phyloP scores from a whole-genome alignment of 2,329 filamentous ascomycete species.

The Chaetoscypha palmicola region DNA sequence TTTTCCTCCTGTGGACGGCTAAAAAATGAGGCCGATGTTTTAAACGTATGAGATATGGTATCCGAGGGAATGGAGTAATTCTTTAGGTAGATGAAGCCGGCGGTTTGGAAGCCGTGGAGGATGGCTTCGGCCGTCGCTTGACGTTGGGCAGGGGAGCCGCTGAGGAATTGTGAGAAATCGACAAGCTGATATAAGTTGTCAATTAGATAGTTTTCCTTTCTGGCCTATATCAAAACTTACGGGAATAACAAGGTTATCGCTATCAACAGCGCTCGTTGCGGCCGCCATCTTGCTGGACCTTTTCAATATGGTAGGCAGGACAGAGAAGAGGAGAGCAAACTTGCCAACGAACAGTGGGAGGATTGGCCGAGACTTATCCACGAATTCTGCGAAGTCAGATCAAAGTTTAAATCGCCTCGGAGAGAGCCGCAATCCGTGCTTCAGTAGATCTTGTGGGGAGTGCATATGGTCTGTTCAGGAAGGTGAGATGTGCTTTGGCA shows the following conservation, averaged over 20 bases:
- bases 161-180: slow-evolving; percentile 68
- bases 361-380: too few species aligned
- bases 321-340: background rate
- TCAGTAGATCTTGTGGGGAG: background rate
- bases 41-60: slow-evolving; percentile 56
- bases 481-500: background rate
- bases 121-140: slow-evolving; percentile 62
- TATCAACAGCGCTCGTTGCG: slow-evolving; percentile 35
- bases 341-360: too few species aligned
- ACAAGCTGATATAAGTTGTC: slow-evolving; percentile 50
- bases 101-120: slow-evolving; percentile 72
- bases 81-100: slow-evolving; percentile 84
- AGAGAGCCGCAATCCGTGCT: slow-evolving; percentile 6
- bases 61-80: slow-evolving; percentile 64
- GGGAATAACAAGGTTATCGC: slow-evolving; percentile 48
- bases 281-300: slow-evolving; percentile 18
- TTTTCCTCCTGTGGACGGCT: slow-evolving; percentile 51
- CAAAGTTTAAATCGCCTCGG: slow-evolving; percentile 1
- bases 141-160: slow-evolving; percentile 53
- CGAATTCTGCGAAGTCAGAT: background rate
- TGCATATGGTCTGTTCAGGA: background rate
- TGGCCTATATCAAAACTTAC: slow-evolving; percentile 34
- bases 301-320: background rate
- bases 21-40: slow-evolving; percentile 66
- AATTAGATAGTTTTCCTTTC: background rate